Percentiles rank a stretch among this genome's conserved stretches.
phyloP scores from a whole-genome alignment of 371 early-diverging fungal species.

The Dipsacomyces acuminosporus region DNA sequence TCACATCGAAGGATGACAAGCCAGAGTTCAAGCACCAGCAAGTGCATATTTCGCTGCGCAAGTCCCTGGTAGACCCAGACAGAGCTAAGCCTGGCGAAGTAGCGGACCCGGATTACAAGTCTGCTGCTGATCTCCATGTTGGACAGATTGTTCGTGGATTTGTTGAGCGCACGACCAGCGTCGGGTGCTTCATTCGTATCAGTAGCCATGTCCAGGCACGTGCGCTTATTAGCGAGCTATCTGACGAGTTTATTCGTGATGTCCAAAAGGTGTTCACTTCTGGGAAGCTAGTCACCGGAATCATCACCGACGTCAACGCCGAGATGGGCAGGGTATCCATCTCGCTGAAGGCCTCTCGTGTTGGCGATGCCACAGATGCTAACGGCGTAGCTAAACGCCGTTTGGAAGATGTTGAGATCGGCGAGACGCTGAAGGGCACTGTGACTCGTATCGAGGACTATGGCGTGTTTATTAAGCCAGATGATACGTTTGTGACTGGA shows the following conservation, averaged over 20 bases:
- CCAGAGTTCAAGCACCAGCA: constrained; percentile 42
- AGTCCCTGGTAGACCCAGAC: constrained; percentile 46
- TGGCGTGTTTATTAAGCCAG: constrained; percentile 69
- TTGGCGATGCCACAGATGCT: constrained; percentile 18
- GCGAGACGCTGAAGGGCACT: constrained; percentile 63
- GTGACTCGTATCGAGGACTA: constrained; percentile 59
- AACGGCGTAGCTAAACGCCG: constrained; percentile 22
- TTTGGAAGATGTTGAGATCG: constrained; percentile 53
- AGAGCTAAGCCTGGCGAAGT: constrained; percentile 6
- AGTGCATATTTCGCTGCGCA: constrained; percentile 62
- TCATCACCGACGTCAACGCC: constrained; percentile 61
- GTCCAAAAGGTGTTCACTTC: constrained; percentile 65
- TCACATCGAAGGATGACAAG: constrained; percentile 3
- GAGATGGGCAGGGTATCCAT: constrained; percentile 59
- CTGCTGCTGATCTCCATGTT: constrained; percentile 21
- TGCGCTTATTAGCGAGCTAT: constrained; percentile 82
- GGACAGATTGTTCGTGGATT: constrained; percentile 65
- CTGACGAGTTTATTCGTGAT: constrained; percentile 79
- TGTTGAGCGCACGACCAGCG: constrained; percentile 63
- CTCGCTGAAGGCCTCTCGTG: constrained; percentile 52
- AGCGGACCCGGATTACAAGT: constrained; percentile 35
- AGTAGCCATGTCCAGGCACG: constrained; percentile 62
- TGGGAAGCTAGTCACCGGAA: constrained; percentile 72
- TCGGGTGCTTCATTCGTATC: constrained; percentile 73
- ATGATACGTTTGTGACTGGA: constrained; percentile 58